phyloP scores from a whole-genome alignment of 1,284 basidiomycete genomes.

The Mycena sp. region DNA sequence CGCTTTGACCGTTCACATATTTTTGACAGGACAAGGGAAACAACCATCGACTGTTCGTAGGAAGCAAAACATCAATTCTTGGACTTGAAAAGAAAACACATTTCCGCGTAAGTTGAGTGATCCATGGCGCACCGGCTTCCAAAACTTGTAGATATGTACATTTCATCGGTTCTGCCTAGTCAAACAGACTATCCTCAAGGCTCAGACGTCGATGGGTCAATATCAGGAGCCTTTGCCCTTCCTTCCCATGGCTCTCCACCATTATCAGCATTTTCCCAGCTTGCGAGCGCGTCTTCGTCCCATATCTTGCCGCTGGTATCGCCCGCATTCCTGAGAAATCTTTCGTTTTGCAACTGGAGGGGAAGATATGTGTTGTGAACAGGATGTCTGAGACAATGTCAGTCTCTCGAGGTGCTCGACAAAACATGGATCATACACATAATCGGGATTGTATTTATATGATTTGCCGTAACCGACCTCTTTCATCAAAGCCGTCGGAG shows the following conservation, averaged over 20 bases:
- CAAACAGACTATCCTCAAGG: background rate
- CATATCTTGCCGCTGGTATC: slow-evolving; percentile 71
- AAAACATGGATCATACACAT: slow-evolving; percentile 58
- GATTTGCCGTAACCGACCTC: slow-evolving; percentile 80
- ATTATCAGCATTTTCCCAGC: slow-evolving; percentile 81
- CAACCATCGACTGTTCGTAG: background rate
- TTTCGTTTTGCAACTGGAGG: slow-evolving; percentile 51
- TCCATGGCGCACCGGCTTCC: too few relatives aligned
- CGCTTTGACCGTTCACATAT: slow-evolving; percentile 20
- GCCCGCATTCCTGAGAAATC: slow-evolving; percentile 66
- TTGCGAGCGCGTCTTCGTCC: slow-evolving; percentile 77
- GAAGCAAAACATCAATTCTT: background rate
- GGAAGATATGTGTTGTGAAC: slow-evolving; percentile 77
- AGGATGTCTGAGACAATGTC: slow-evolving; percentile 64
- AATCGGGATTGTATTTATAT: slow-evolving; percentile 86
- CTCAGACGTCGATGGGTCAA: background rate
- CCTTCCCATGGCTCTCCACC: slow-evolving; percentile 76
- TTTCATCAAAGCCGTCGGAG: slow-evolving; percentile 87
- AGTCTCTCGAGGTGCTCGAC: background rate
- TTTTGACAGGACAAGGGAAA: too few relatives aligned
- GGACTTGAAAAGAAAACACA: too few relatives aligned
- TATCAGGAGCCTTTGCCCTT: slow-evolving; percentile 37
- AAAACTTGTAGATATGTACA: background rate
- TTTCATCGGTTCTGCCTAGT: background rate
- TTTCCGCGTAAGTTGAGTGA: too few relatives aligned